Percentiles rank a stretch among this genome's conserved stretches.
These are phyloP conservation scores for Grammothele lineata DNA, from an alignment of 768 basidiomycete species.

Conservation along the genomic window DNA sequence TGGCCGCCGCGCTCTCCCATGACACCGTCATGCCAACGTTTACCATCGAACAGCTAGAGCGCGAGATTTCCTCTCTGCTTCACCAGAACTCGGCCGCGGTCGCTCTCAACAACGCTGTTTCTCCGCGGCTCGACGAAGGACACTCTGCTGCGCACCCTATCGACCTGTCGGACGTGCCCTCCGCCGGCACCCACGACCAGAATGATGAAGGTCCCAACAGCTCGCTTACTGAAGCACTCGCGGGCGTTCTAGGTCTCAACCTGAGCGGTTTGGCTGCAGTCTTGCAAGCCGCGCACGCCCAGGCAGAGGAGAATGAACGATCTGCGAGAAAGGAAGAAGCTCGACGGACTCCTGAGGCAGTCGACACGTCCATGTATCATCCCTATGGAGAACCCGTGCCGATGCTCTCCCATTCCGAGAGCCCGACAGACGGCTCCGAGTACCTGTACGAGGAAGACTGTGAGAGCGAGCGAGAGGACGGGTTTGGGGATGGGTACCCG, in stretches of 20 bases:
- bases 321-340: too few relatives aligned
- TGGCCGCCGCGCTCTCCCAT: constrained; percentile 21
- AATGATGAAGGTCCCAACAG: background rate
- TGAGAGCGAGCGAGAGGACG: constrained; percentile 30
- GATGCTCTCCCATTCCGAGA: constrained; percentile 6
- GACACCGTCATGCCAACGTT: constrained; percentile 28
- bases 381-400: constrained; percentile 50
- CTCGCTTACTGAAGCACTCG: constrained; percentile 21
- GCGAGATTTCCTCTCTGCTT: constrained; percentile 70
- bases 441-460: constrained; percentile 34
- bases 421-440: constrained; percentile 24
- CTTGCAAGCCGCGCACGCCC: constrained; percentile 72
- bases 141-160: constrained; percentile 53
- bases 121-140: constrained; percentile 1
- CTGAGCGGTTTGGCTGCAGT: constrained; percentile 71
- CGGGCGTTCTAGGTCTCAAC: constrained; percentile 34
- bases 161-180: constrained; percentile 21
- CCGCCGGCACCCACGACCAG: constrained; percentile 5
- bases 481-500: constrained; percentile 5
- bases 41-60: constrained; percentile 68
- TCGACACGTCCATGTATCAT: constrained; percentile 73
- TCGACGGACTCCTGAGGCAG: constrained; percentile 39
- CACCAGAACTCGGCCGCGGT: constrained; percentile 67
- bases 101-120: constrained; percentile 5
- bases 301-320: constrained; percentile 41